These are phyloP conservation scores for Seminavis robusta DNA, from an alignment of 108 stramenopile species.

Conservation along the genomic window DNA sequence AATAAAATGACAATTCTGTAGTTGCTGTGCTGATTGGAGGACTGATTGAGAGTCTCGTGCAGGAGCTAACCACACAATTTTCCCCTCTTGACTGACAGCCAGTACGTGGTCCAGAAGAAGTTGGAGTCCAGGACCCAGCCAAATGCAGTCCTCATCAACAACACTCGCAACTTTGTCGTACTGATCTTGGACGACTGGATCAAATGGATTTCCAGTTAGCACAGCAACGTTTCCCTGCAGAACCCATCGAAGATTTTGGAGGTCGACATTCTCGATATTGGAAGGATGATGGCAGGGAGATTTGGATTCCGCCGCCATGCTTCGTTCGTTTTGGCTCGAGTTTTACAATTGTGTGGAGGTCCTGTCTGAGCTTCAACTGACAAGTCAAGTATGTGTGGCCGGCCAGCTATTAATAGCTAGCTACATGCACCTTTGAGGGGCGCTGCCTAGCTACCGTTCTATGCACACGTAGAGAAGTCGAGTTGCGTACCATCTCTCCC, in stretches of 20 bases:
- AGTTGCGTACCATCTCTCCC: too few relatives aligned
- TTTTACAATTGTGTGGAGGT: too few relatives aligned
- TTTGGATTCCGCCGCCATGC: too few relatives aligned
- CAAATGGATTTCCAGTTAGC: constrained; percentile 11
- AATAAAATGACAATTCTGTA: neutral
- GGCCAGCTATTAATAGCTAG: too few relatives aligned
- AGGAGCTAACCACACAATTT: constrained; percentile 1
- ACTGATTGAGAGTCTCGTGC: neutral
- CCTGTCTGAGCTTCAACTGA: too few relatives aligned
- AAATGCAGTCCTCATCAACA: neutral
- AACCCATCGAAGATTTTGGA: constrained; percentile 8
- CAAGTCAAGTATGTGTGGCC: too few relatives aligned
- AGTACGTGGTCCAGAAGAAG: constrained; percentile 3
- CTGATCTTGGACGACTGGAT: neutral
- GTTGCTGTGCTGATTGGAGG: neutral
- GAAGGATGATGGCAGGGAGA: too few relatives aligned
- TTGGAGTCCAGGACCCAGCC: constrained; percentile 17
- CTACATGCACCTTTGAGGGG: too few relatives aligned
- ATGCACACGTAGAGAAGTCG: too few relatives aligned
- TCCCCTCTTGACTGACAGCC: neutral
- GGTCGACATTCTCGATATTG: too few relatives aligned
- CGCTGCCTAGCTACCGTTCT: too few relatives aligned
- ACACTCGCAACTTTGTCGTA: neutral
- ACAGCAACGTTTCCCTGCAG: constrained; percentile 11
- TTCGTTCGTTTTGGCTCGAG: too few relatives aligned